These are phyloP conservation scores for Geranium incanum DNA, from an alignment of 441 rosid genomes.

Conservation along the genomic window DNA sequence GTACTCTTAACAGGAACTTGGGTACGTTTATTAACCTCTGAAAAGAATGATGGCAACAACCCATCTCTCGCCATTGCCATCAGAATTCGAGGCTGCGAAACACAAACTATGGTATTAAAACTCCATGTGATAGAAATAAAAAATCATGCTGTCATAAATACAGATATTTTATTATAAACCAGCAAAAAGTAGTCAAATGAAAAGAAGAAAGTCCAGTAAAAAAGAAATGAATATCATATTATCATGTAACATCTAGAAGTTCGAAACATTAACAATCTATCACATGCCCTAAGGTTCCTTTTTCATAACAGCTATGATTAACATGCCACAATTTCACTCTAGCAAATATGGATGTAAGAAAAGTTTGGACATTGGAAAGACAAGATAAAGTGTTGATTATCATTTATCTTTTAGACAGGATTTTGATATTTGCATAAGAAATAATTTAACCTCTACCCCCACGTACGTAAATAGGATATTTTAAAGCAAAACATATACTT, in stretches of 20 bases:
- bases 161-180: neutral
- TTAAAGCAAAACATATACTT: neutral
- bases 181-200: neutral
- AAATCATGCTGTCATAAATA: neutral
- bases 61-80: conserved; percentile 91
- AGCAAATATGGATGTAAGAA: neutral
- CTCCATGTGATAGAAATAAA: conserved; percentile 7
- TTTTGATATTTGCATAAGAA: too few species aligned
- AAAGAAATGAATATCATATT: neutral
- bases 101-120: conserved; percentile 7
- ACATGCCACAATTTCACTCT: neutral
- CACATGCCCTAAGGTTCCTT: neutral
- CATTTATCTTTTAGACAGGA: too few species aligned
- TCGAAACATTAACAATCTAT: neutral
- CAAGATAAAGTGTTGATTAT: neutral
- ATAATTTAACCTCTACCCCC: too few species aligned
- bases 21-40: conserved; percentile 47
- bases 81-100: conserved; percentile 60
- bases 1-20: conserved; percentile 74
- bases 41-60: conserved; percentile 66
- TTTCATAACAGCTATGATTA: neutral
- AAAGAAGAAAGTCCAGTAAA: neutral
- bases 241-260: neutral
- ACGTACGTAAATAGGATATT: neutral
- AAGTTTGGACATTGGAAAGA: neutral